Conservation (phyloP, 2,329 filamentous ascomycete species). For the Elsinoe australis region DNA sequence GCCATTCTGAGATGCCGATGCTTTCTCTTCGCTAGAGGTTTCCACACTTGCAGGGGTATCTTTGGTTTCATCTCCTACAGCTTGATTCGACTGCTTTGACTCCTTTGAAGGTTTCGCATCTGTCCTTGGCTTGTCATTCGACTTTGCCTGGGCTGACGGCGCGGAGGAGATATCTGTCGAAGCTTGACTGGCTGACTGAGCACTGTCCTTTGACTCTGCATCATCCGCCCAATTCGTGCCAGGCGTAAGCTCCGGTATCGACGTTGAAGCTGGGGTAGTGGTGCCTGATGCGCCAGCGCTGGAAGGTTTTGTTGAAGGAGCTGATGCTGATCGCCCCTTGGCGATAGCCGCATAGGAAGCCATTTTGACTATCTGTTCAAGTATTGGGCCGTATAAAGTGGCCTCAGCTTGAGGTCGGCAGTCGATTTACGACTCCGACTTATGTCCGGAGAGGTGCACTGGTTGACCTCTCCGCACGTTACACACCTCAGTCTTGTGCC, state of each 20-base stretch:
- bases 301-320: conserved; percentile 38
- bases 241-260: conserved; percentile 30
- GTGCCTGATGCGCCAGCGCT: conserved; percentile 40
- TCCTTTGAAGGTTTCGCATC: background rate
- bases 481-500: background rate
- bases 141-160: conserved; percentile 34
- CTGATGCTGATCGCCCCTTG: conserved; percentile 59
- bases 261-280: conserved; percentile 36
- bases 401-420: background rate
- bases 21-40: conserved; percentile 22
- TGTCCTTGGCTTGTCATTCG: background rate
- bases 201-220: conserved; percentile 32
- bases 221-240: conserved; percentile 43
- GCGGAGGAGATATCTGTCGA: conserved; percentile 26
- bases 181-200: conserved; percentile 26
- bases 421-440: background rate
- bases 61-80: conserved; percentile 17
- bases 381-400: background rate
- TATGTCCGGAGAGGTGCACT: conserved; percentile 17
- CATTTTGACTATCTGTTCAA: background rate
- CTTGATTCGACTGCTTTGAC: background rate
- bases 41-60: conserved; percentile 3
- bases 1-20: conserved; percentile 24
- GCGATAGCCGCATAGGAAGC: conserved; percentile 94
- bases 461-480: conserved; percentile 15